Percentiles rank a stretch among this genome's conserved stretches.
Evolutionary conservation across 441 rosid species (phyloP).

Genomic region (Mallotus repandus): DNA sequence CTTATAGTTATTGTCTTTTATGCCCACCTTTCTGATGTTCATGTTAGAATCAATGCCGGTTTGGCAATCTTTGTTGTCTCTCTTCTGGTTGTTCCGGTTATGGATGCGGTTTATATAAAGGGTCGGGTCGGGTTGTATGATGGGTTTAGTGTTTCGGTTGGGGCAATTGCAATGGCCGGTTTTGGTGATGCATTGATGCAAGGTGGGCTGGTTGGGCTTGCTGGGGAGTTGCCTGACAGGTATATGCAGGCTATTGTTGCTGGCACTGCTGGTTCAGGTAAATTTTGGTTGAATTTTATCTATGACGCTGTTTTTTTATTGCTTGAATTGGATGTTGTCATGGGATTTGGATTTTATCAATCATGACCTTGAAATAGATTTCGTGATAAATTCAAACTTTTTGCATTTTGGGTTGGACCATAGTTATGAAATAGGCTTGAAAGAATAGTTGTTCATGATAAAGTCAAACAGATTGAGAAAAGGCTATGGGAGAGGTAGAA

Average conservation of each 20-base stretch:
- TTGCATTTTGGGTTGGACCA: too few species aligned
- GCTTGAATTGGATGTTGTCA: too few species aligned
- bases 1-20: constrained; percentile 55
- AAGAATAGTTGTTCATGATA: too few species aligned
- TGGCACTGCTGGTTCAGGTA: constrained; percentile 95
- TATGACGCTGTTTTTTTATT: neutral
- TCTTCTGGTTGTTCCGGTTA: constrained; percentile 66
- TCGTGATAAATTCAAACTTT: too few species aligned
- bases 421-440: too few species aligned
- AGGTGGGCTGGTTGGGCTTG: constrained; percentile 81
- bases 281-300: neutral
- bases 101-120: constrained; percentile 68
- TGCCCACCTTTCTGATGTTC: constrained; percentile 67
- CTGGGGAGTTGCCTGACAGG: constrained; percentile 86
- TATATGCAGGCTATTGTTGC: constrained; percentile 91
- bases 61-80: constrained; percentile 52
- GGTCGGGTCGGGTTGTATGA: constrained; percentile 71
- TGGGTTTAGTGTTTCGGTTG: constrained; percentile 64
- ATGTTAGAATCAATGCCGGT: constrained; percentile 70
- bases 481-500: too few species aligned
- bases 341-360: too few species aligned
- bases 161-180: constrained; percentile 54
- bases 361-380: too few species aligned
- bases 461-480: too few species aligned
- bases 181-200: constrained; percentile 82